phyloP scores from a whole-genome alignment of 2,329 filamentous ascomycete genomes.

The Trichoderma sp. region DNA sequence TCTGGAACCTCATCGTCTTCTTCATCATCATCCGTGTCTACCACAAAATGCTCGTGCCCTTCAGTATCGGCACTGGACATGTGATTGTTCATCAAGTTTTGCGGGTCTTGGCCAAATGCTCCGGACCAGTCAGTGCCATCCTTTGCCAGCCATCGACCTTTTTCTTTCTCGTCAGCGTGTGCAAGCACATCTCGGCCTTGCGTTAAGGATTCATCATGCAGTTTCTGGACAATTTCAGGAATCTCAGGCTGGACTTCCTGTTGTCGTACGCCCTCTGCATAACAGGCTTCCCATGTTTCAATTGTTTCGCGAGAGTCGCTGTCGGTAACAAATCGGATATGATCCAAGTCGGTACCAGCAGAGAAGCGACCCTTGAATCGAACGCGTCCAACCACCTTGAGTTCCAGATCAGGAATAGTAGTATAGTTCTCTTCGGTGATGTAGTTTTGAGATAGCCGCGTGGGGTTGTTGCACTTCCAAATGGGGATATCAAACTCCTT shows the following conservation, averaged over 20 bases:
- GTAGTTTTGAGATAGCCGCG: constrained; percentile 86
- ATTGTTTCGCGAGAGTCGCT: constrained; percentile 91
- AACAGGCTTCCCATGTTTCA: constrained; percentile 92
- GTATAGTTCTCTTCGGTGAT: constrained; percentile 78
- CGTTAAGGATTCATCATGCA: constrained; percentile 81
- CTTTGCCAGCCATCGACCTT: constrained; percentile 75
- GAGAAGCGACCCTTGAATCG: constrained; percentile 84
- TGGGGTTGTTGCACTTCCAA: constrained; percentile 77
- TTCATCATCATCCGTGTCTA: constrained; percentile 40
- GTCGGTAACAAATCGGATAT: constrained; percentile 80
- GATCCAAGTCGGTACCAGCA: constrained; percentile 84
- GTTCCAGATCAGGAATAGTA: constrained; percentile 71
- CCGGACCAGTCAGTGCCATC: constrained; percentile 85
- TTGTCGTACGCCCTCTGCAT: constrained; percentile 79
- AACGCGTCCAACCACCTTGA: constrained; percentile 80
- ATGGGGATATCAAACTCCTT: constrained; percentile 84
- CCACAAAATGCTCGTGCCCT: constrained; percentile 47
- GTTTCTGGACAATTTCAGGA: constrained; percentile 69
- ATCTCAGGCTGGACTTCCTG: constrained; percentile 73
- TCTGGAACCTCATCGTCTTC: constrained; percentile 48
- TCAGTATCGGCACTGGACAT: constrained; percentile 42
- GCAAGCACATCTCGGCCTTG: constrained; percentile 81
- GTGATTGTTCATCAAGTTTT: constrained; percentile 47
- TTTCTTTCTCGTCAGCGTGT: constrained; percentile 71
- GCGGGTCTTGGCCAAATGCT: constrained; percentile 80